These are phyloP conservation scores for Neurospora sp. DNA, from an alignment of 495 filamentous ascomycete species.

Conservation along the genomic window DNA sequence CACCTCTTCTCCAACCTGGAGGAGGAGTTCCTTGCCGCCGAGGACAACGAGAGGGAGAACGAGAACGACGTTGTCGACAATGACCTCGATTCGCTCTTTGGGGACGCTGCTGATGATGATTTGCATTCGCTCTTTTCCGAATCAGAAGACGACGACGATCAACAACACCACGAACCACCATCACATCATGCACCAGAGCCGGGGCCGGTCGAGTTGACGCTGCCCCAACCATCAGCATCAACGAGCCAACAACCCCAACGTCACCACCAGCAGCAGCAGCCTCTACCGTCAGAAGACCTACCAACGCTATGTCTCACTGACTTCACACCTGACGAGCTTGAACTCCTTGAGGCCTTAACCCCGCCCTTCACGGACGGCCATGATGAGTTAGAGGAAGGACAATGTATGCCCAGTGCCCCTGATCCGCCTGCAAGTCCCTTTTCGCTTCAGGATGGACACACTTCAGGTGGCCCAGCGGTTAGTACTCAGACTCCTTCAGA, in stretches of 20 bases:
- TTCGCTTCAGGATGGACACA: conserved; percentile 18
- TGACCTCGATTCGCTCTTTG: conserved; percentile 18
- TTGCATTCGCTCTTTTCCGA: conserved; percentile 15
- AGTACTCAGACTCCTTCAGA: conserved; percentile 15
- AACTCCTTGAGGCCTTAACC: background rate
- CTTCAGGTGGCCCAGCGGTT: conserved; percentile 21
- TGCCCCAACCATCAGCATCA: background rate
- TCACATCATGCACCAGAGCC: conserved; percentile 3
- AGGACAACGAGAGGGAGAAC: conserved; percentile 31
- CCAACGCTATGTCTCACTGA: conserved; percentile 2
- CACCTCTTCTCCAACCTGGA: conserved; percentile 28
- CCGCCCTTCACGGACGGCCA: background rate
- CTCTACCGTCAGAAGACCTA: background rate
- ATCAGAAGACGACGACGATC: conserved; percentile 2
- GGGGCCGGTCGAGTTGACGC: background rate
- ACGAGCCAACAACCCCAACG: background rate
- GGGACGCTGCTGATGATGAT: conserved; percentile 9
- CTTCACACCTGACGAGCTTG: background rate
- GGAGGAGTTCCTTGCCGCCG: conserved; percentile 35
- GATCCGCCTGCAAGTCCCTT: conserved; percentile 16
- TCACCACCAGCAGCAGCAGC: background rate
- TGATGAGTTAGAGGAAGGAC: background rate
- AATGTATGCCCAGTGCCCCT: conserved; percentile 16
- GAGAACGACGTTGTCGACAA: background rate
- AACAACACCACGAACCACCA: conserved; percentile 4